Evolutionary conservation across 371 early-diverging fungal genomes (phyloP).

Genomic region (Mucor plumbeus): DNA sequence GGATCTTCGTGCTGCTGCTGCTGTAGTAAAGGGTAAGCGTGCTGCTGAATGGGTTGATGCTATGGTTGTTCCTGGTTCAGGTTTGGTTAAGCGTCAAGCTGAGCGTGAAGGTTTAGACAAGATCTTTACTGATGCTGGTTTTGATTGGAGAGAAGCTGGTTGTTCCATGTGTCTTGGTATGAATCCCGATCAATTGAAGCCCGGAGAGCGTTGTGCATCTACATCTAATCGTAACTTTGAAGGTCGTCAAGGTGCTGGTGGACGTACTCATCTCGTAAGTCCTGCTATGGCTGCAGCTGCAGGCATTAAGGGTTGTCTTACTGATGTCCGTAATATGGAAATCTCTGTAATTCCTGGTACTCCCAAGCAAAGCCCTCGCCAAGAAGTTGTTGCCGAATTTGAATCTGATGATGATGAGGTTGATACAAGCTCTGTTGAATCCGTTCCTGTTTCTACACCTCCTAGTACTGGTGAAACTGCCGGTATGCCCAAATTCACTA

Average conservation of each 20-base stretch:
- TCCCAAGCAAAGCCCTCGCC: conserved; percentile 27
- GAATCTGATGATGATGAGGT: conserved; percentile 22
- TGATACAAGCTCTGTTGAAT: conserved; percentile 20
- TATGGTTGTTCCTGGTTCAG: conserved; percentile 78
- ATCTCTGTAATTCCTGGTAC: conserved; percentile 21
- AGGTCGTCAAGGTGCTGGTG: conserved; percentile 72
- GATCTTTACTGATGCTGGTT: conserved; percentile 71
- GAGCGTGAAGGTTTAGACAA: conserved; percentile 72
- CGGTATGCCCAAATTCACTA: conserved; percentile 68
- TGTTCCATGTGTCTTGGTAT: conserved; percentile 80
- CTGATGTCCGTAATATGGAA: conserved; percentile 50
- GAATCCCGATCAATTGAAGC: conserved; percentile 75
- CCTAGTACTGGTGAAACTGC: conserved; percentile 18
- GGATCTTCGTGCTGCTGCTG: conserved; percentile 70
- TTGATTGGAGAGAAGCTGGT: conserved; percentile 78
- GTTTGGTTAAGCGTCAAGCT: conserved; percentile 70
- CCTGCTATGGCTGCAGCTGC: conserved; percentile 64
- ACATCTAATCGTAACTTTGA: conserved; percentile 79
- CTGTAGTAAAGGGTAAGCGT: conserved; percentile 64
- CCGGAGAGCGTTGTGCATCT: conserved; percentile 72
- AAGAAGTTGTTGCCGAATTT: conserved; percentile 26
- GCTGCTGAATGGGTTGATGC: conserved; percentile 69
- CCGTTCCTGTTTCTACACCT: conserved; percentile 33
- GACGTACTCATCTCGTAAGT: conserved; percentile 59
- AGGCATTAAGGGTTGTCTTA: conserved; percentile 49